These are phyloP conservation scores for Aspergillus flavus DNA, from an alignment of 2,329 filamentous ascomycete genomes.

Conservation along the genomic window DNA sequence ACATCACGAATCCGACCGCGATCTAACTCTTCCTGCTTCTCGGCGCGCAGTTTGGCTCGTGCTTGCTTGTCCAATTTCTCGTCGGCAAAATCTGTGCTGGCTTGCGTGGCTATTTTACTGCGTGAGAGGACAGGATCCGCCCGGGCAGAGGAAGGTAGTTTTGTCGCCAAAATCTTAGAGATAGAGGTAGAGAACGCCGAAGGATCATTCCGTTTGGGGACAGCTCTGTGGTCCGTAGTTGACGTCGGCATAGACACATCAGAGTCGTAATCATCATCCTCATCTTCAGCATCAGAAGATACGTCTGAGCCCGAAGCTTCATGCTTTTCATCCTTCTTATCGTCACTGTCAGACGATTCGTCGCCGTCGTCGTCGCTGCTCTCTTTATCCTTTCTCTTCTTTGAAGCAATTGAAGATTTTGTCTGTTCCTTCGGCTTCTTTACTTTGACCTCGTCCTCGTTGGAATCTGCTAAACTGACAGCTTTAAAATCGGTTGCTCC, in stretches of 20 bases:
- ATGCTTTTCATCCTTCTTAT: constrained; percentile 27
- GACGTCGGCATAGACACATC: constrained; percentile 47
- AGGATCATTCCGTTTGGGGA: constrained; percentile 84
- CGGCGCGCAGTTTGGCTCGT: constrained; percentile 73
- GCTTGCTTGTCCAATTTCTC: constrained; percentile 80
- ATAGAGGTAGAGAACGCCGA: constrained; percentile 89
- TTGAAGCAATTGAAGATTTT: constrained; percentile 24
- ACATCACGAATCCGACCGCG: constrained; percentile 89
- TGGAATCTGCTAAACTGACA: constrained; percentile 53
- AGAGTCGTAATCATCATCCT: constrained; percentile 44
- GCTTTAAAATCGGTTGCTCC: constrained; percentile 51
- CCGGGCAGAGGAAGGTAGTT: constrained; percentile 78
- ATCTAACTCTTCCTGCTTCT: constrained; percentile 77
- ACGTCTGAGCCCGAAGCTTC: constrained; percentile 14
- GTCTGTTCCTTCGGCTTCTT: constrained; percentile 24
- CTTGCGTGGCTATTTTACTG: constrained; percentile 72
- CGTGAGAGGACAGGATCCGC: constrained; percentile 89
- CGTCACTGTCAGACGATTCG: neutral
- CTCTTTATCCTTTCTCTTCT: constrained; percentile 18
- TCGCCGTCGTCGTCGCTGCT: constrained; percentile 23
- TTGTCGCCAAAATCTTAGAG: constrained; percentile 87
- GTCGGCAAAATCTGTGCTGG: constrained; percentile 73
- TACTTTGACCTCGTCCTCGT: constrained; percentile 39
- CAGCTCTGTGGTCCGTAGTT: constrained; percentile 40
- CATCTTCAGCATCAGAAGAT: constrained; percentile 28